Base-by-base conservation (phyloP, 2,329 filamentous ascomycete genomes). In the Nannizzia gypsea region DNA sequence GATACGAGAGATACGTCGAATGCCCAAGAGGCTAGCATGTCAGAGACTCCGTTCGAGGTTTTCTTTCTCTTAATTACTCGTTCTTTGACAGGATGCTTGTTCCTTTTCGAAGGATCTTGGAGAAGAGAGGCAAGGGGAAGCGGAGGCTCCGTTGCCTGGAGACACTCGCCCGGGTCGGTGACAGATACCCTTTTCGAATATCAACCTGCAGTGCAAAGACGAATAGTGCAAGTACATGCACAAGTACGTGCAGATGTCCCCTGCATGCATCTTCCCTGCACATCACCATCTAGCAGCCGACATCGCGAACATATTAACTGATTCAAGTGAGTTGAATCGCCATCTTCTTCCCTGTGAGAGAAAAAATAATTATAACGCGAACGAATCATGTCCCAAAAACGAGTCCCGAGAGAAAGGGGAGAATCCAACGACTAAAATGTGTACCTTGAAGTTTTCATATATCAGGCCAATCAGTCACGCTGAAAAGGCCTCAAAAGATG, bases 251-350 rank as follows among this genome's bases (percentile, higher is more conserved):
- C 44, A 20, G 11, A 50, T 5, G 44, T 24, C 5, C 5, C 20
- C 9, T 50, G 44, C 44, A 50, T 50, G 44, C 44, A 50, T 50
- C 11, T 50, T 50, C 44, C 44, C 44, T 50, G 44, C 44, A 50
- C 2, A 50, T 50, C 20, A 50, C 44, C 44, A 50, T 50, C 44
- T 50, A 50, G 20, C 44, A 50, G 13, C 44, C 44, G 44, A 50
- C 22, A 9, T 15, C 20, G 44, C 20, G 44, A 13, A 11, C 13
- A 15, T 6, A 15, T 22, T 28, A 50, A 13, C 3, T 24, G 20
- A 50, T 50, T 46, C 44, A 15, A 13, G 26, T 20, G 15, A 20
- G 22, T 50, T 50, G 44, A 50, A 28, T 50, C 44, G 44, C 44
- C 44, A 50, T 50, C 20, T 26, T 28, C 4, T 50, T 50, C 44